Conservation (phyloP, 768 basidiomycete species). For the Rhizopogon sp. region DNA sequence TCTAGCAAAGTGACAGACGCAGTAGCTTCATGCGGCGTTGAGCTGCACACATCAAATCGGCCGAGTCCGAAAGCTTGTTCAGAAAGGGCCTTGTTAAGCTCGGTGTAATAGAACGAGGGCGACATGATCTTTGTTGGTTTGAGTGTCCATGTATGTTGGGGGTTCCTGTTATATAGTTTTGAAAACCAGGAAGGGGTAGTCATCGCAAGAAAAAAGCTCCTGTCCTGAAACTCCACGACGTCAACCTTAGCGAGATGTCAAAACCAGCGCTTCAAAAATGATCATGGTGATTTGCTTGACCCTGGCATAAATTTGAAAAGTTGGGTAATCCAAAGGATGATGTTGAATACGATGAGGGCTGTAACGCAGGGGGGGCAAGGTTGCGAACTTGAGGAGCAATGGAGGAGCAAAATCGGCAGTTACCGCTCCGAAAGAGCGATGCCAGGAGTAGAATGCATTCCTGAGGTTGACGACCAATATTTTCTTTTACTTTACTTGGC, state of each 20-base stretch:
- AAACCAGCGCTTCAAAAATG: slow-evolving; percentile 14
- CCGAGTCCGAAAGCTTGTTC: slow-evolving; percentile 58
- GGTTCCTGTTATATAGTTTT: slow-evolving; percentile 21
- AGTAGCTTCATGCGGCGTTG: slow-evolving; percentile 41
- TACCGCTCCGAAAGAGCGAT: slow-evolving; percentile 1
- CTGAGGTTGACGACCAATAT: slow-evolving; percentile 3
- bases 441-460: neutral
- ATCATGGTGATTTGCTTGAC: slow-evolving; percentile 20
- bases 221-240: slow-evolving; percentile 12
- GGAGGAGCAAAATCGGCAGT: slow-evolving; percentile 2
- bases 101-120: slow-evolving; percentile 32
- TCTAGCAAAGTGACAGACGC: slow-evolving; percentile 56
- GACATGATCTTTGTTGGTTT: slow-evolving; percentile 14
- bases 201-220: slow-evolving; percentile 13
- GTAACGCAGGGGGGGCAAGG: neutral
- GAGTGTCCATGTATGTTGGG: slow-evolving; percentile 15
- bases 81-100: slow-evolving; percentile 48
- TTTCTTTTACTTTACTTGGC: slow-evolving; percentile 3
- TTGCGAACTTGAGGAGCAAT: neutral
- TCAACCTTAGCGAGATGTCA: slow-evolving; percentile 11
- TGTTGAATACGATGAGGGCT: neutral
- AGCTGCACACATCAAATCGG: slow-evolving; percentile 35
- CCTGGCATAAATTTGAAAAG: slow-evolving; percentile 22
- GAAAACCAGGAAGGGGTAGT: slow-evolving; percentile 19
- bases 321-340: slow-evolving; percentile 6